Evolutionary conservation across 2,329 filamentous ascomycete genomes (phyloP).

Genomic region (Ophiostoma perfectum): DNA sequence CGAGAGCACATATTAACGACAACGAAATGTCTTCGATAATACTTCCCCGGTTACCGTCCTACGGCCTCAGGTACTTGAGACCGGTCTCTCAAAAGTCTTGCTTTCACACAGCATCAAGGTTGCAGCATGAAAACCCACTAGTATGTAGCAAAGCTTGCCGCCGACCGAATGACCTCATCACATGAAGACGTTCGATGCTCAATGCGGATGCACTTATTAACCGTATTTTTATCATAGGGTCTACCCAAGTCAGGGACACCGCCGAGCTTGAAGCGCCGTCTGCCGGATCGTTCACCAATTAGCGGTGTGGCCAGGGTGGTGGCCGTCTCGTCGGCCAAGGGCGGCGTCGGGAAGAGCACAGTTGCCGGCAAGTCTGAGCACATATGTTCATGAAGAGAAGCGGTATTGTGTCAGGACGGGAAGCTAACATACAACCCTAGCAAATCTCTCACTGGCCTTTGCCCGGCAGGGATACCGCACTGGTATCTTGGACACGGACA

Average conservation of each 20-base stretch:
- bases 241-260: constrained; percentile 72
- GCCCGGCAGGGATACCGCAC: constrained; percentile 73
- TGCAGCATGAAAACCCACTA: constrained; percentile 81
- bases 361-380: constrained; percentile 57
- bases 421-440: constrained; percentile 28
- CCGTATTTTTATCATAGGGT: constrained; percentile 50
- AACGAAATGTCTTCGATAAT: neutral
- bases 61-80: neutral
- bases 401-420: neutral
- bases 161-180: neutral
- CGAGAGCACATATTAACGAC: neutral
- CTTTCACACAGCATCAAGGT: constrained; percentile 47
- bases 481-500: constrained; percentile 90
- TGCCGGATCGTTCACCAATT: constrained; percentile 77
- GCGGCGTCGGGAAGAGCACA: constrained; percentile 96
- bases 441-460: constrained; percentile 81
- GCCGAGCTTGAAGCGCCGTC: constrained; percentile 70
- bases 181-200: neutral
- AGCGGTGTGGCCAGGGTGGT: constrained; percentile 84
- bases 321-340: constrained; percentile 94
- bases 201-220: neutral
- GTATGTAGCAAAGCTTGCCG: constrained; percentile 43
- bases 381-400: no score
- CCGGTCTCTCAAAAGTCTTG: neutral
- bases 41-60: neutral